These are phyloP conservation scores for Rhodotorula mucilaginosa DNA, from an alignment of 1,284 basidiomycete genomes.

Conservation along the genomic window DNA sequence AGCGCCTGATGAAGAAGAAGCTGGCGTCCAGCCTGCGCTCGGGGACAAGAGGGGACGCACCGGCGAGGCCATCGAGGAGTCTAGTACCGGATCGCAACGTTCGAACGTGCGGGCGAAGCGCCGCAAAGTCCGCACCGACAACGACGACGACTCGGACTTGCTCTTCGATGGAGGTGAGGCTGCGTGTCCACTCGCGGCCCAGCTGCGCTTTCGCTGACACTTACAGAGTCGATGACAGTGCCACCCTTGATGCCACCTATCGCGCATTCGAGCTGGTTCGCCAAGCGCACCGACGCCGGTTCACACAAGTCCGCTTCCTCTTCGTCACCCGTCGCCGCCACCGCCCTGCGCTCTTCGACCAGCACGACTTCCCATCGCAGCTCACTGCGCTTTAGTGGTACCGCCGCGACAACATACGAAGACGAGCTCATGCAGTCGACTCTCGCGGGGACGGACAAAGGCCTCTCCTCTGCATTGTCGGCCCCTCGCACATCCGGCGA, in stretches of 20 bases:
- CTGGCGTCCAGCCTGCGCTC: too few relatives aligned
- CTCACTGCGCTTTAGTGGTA: background rate
- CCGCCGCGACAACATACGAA: background rate
- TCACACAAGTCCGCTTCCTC: background rate
- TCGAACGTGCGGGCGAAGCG: background rate
- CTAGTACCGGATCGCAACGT: too few relatives aligned
- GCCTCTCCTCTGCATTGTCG: background rate
- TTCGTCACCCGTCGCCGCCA: background rate
- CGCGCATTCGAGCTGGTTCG: background rate
- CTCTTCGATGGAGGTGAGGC: slow-evolving; percentile 17
- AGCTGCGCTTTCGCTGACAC: background rate
- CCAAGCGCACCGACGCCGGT: too few relatives aligned
- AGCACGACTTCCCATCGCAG: background rate
- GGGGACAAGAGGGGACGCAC: background rate
- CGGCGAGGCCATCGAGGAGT: too few relatives aligned
- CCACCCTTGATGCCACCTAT: slow-evolving; percentile 19
- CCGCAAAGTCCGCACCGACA: background rate
- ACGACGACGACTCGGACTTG: background rate
- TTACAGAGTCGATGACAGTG: background rate
- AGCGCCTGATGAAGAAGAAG: background rate
- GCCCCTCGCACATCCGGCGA: background rate
- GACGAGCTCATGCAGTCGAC: slow-evolving; percentile 6
- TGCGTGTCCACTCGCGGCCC: background rate
- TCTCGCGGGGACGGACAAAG: background rate
- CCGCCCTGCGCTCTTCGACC: background rate